A percentile compares a stretch with the other conserved stretches of the same genome.
These are phyloP conservation scores for Vickermania ingenoplastis DNA, from an alignment of 208 protist species.

Conservation along the genomic window DNA sequence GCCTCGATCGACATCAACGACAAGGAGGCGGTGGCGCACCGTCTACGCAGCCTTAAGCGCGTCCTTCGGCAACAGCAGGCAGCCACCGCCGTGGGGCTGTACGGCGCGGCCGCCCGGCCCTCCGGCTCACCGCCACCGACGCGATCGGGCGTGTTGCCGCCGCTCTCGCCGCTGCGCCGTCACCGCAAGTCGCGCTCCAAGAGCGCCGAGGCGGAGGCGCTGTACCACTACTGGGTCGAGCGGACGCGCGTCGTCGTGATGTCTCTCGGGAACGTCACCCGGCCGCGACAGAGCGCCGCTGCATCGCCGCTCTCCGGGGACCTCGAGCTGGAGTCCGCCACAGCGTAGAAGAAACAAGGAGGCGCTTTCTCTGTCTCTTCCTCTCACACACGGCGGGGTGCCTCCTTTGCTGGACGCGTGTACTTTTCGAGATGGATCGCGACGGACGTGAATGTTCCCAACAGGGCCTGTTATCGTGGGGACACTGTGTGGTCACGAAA, in stretches of 20 bases:
- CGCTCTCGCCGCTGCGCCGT: not conserved
- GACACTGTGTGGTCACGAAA: no score
- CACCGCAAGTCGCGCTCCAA: not conserved
- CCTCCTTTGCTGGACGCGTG: no score
- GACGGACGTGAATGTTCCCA: no score
- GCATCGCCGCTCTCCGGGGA: no score
- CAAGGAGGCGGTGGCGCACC: not conserved
- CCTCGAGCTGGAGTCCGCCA: no score
- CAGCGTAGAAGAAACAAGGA: no score
- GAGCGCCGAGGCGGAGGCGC: not conserved
- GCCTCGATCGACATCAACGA: not conserved
- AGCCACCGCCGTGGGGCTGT: not conserved
- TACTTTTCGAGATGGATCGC: no score
- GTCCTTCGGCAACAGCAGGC: not conserved
- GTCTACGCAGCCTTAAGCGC: not conserved
- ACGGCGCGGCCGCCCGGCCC: not conserved
- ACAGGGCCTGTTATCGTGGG: no score
- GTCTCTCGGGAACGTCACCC: not conserved
- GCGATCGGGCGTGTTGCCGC: not conserved
- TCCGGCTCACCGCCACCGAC: no score
- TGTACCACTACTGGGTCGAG: not conserved
- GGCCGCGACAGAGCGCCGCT: no score
- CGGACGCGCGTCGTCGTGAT: not conserved
- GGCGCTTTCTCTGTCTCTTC: no score
- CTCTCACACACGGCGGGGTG: no score